These are phyloP conservation scores for Limnanthes douglasii DNA, from an alignment of 345 rosid genomes.

Conservation along the genomic window DNA sequence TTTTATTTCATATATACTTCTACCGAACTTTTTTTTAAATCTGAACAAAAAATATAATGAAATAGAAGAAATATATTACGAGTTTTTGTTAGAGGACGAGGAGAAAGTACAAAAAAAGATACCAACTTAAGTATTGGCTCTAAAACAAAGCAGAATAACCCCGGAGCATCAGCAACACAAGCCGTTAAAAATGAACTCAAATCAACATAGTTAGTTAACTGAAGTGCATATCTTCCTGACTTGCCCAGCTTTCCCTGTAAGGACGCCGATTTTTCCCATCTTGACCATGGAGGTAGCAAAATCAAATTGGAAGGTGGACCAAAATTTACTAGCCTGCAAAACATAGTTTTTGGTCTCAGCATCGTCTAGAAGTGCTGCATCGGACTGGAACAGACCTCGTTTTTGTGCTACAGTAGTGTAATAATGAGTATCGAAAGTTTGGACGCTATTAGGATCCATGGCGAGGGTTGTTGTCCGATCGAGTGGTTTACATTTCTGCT, in stretches of 20 bases:
- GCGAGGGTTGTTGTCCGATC: constrained; percentile 10
- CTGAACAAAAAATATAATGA: too few relatives aligned
- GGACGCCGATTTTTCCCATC: constrained; percentile 27
- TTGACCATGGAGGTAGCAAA: constrained; percentile 32
- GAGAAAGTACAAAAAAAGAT: too few relatives aligned
- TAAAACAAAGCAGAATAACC: too few relatives aligned
- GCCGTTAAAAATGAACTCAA: too few relatives aligned
- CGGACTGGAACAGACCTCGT: constrained; percentile 32
- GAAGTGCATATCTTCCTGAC: constrained; percentile 26
- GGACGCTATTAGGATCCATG: constrained; percentile 44
- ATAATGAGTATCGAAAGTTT: constrained; percentile 20
- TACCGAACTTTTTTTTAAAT: too few relatives aligned
- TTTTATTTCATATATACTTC: too few relatives aligned
- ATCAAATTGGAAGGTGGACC: constrained; percentile 13
- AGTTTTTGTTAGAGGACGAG: too few relatives aligned
- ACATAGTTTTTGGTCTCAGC: constrained; percentile 13
- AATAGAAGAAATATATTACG: too few relatives aligned
- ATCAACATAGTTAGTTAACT: constrained; percentile 5
- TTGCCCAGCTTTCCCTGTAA: constrained; percentile 22
- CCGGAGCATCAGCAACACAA: too few relatives aligned
- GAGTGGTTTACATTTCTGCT: constrained; percentile 22
- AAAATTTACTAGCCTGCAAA: constrained; percentile 1
- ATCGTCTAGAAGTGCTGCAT: constrained; percentile 31
- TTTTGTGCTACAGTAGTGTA: constrained; percentile 17
- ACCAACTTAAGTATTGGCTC: too few relatives aligned